These are phyloP conservation scores for Backusella macrospora DNA, from an alignment of 192 early-diverging fungal species.

Conservation along the genomic window DNA sequence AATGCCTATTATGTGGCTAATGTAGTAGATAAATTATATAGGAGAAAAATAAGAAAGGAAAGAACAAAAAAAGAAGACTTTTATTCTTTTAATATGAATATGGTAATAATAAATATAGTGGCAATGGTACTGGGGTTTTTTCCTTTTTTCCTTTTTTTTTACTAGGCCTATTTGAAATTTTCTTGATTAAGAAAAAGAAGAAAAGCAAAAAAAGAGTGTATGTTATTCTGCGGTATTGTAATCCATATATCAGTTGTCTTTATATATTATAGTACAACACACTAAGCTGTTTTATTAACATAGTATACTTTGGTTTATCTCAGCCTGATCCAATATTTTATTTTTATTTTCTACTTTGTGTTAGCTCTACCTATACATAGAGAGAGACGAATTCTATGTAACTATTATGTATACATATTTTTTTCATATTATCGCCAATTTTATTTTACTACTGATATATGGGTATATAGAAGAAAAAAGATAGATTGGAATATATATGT, in stretches of 20 bases:
- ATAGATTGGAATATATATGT: too few relatives aligned
- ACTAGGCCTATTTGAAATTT: constrained; percentile 1
- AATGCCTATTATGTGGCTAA: background rate
- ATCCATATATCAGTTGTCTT: background rate
- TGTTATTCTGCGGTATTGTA: background rate
- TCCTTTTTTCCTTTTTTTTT: background rate
- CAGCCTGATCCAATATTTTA: background rate
- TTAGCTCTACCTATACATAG: background rate
- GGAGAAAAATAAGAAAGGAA: background rate
- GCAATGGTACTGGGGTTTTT: too few relatives aligned
- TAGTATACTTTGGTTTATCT: background rate
- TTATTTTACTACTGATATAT: too few relatives aligned
- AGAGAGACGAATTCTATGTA: background rate
- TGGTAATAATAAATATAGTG: background rate
- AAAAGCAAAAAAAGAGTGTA: too few relatives aligned
- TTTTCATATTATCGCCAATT: background rate
- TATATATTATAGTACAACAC: background rate
- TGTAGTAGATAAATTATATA: background rate
- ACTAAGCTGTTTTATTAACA: background rate
- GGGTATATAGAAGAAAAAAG: too few relatives aligned
- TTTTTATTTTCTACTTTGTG: background rate
- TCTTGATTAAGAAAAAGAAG: background rate
- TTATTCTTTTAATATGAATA: background rate
- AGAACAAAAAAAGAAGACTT: background rate
- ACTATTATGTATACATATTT: background rate